phyloP scores from a whole-genome alignment of 2,329 filamentous ascomycete species.

The Fusarium penzigii region DNA sequence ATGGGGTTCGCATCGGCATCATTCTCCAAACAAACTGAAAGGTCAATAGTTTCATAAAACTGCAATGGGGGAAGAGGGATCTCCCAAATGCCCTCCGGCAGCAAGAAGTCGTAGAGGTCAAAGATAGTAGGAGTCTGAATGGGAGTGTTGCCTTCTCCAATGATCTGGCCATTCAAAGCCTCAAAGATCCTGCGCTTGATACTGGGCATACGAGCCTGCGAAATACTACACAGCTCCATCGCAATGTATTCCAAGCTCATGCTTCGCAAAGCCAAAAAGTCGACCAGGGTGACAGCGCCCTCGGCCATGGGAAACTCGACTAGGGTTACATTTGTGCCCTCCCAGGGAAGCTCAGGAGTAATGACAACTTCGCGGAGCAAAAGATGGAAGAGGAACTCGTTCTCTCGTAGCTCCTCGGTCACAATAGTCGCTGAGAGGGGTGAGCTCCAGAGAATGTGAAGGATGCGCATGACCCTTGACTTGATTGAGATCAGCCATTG shows the following conservation, averaged over 20 bases:
- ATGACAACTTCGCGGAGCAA: slow-evolving; percentile 73
- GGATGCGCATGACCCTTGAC: slow-evolving; percentile 68
- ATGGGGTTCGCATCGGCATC: slow-evolving; percentile 57
- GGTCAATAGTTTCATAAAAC: slow-evolving; percentile 66
- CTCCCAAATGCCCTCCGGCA: slow-evolving; percentile 52
- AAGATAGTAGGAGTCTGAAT: slow-evolving; percentile 76
- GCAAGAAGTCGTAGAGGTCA: slow-evolving; percentile 88
- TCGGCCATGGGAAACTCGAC: slow-evolving; percentile 69
- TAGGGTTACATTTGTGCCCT: slow-evolving; percentile 61
- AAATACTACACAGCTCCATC: slow-evolving; percentile 78
- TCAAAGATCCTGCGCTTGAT: slow-evolving; percentile 69
- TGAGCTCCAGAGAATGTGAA: slow-evolving; percentile 82
- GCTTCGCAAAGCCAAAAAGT: slow-evolving; percentile 77
- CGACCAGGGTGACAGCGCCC: slow-evolving; percentile 68
- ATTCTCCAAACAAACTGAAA: slow-evolving; percentile 64
- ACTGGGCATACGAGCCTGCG: slow-evolving; percentile 68
- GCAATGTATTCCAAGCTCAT: slow-evolving; percentile 83
- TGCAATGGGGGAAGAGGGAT: slow-evolving; percentile 54
- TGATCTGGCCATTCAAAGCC: slow-evolving; percentile 76
- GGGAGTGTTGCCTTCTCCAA: slow-evolving; percentile 65
- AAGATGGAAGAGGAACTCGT: slow-evolving; percentile 78
- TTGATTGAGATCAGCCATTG: slow-evolving; percentile 71
- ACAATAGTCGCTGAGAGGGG: slow-evolving; percentile 74
- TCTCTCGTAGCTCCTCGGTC: slow-evolving; percentile 75
- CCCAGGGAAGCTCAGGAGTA: slow-evolving; percentile 70